Base-by-base conservation (phyloP, 768 basidiomycete genomes). In the Boletus rubescentipes region DNA sequence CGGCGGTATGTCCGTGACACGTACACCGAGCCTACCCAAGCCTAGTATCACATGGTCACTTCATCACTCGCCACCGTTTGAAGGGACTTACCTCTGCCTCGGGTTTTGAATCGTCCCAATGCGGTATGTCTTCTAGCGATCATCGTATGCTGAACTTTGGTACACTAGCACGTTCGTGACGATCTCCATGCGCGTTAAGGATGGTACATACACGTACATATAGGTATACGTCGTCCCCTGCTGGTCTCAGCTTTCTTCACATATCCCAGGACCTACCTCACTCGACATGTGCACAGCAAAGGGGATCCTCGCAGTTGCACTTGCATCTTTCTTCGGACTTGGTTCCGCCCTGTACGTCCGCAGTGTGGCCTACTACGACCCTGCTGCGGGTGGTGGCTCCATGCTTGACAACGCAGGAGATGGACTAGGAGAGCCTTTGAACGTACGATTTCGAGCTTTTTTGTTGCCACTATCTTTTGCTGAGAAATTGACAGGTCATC, bases 401-500 rank as follows among this genome's bases (percentile, higher is more conserved):
- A 69, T 73, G 72, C 72, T 79, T n/a, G 68, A 76, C 52, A 63
- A 74, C 23, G 73, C 77, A 26, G 72, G 71, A 4, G 51, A 65
- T 32, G 73, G 73, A 26, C 61, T 67, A 3, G 79, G 75, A 29
- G 75, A 73, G 57, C 72, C 77, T 31, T 57, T 80, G 56, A 74
- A 84, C 65, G 79, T 75, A 41, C 16, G 39, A 2, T 9, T 20
- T 39, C 2, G 21, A 21, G 15, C 2, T n/a, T 39, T 48, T 3
- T 11, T 16, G 14, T 5, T 15, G 16, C 31, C 30, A n/a, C 32
- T 36, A 20, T 45, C 44, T 0, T 30, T 16, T 41, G 32, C 20
- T 41, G 15, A 51, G 31, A 9, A 12, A 23, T 18, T 3, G 3
- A 21, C 40, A 79, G 77, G 74, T 87, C 37, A 85, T 89, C 55